Evolutionary conservation across 768 basidiomycete genomes (phyloP).

Genomic region (Coprinellus micaceus): DNA sequence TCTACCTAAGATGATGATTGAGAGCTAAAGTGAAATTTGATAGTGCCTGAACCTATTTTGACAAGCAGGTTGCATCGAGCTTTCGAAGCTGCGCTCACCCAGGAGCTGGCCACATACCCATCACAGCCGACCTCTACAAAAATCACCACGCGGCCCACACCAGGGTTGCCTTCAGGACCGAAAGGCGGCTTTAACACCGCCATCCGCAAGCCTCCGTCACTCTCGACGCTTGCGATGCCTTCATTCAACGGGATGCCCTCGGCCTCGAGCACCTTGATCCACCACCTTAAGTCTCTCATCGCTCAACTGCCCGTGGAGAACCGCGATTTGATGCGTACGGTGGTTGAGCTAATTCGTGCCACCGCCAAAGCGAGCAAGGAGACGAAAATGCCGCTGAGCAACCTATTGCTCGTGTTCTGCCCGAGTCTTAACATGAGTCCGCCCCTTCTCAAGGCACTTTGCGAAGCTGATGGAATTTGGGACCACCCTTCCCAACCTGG

Average conservation of each 20-base stretch:
- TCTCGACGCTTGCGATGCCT: constrained; percentile 76
- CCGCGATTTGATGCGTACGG: constrained; percentile 77
- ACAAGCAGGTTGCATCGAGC: constrained; percentile 66
- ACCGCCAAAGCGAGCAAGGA: constrained; percentile 64
- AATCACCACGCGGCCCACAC: constrained; percentile 11
- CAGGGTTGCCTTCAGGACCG: constrained; percentile 36
- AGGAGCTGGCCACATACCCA: constrained; percentile 41
- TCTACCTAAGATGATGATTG: constrained; percentile 4
- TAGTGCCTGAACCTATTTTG: constrained; percentile 86
- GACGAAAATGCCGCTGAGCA: constrained; percentile 92
- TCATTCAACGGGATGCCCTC: constrained; percentile 57
- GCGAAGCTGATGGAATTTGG: constrained; percentile 73
- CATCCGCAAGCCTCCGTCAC: constrained; percentile 73
- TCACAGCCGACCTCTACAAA: constrained; percentile 12
- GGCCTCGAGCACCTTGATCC: constrained; percentile 55
- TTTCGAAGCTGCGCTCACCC: constrained; percentile 74
- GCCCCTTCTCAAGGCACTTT: constrained; percentile 64
- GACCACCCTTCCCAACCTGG: constrained; percentile 10
- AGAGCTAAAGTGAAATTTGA: neutral
- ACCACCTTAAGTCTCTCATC: constrained; percentile 60
- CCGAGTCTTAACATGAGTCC: constrained; percentile 83
- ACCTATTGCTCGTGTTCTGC: constrained; percentile 83
- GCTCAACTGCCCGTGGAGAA: constrained; percentile 73
- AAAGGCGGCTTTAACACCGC: constrained; percentile 29
- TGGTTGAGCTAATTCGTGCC: constrained; percentile 73